Percentiles rank a stretch among this genome's conserved stretches.
phyloP scores from a whole-genome alignment of 108 stramenopile species.

The Fragilariopsis cylindrus region DNA sequence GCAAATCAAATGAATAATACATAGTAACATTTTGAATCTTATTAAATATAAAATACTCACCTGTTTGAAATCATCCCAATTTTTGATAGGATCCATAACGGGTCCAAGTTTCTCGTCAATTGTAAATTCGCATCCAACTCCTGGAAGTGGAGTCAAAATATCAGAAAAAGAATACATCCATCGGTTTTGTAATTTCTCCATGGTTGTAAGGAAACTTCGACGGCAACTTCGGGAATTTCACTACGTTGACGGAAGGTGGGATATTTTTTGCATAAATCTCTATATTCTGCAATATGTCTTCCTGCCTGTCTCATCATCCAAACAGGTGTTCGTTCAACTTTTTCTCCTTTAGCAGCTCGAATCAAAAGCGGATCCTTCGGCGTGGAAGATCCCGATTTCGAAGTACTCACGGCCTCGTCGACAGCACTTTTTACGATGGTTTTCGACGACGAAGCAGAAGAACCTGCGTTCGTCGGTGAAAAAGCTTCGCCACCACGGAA shows the following conservation, averaged over 20 bases:
- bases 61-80: conserved; percentile 72
- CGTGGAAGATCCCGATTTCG: not conserved
- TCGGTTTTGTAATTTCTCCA: conserved; percentile 95
- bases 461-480: conserved; percentile 1
- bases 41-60: conserved; percentile 34
- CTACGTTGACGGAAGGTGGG: conserved; percentile 94
- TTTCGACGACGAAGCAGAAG: conserved; percentile 17
- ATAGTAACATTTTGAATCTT: not conserved
- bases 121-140: conserved; percentile 96
- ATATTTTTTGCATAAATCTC: conserved; percentile 94
- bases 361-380: conserved; percentile 83
- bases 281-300: conserved; percentile 95
- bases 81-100: conserved; percentile 77
- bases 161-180: conserved; percentile 99
- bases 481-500: conserved; percentile 23
- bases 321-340: conserved; percentile 94
- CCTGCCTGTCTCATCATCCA: conserved; percentile 99
- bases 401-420: conserved; percentile 29
- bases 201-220: conserved; percentile 97
- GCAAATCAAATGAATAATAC: not conserved
- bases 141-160: conserved; percentile 97
- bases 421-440: conserved; percentile 32
- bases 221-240: conserved; percentile 97
- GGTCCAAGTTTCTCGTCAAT: conserved; percentile 90
- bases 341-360: conserved; percentile 96